These are phyloP conservation scores for Yamadazyma songkhlaensis DNA, from an alignment of 1,139 yeast genomes.

Conservation along the genomic window DNA sequence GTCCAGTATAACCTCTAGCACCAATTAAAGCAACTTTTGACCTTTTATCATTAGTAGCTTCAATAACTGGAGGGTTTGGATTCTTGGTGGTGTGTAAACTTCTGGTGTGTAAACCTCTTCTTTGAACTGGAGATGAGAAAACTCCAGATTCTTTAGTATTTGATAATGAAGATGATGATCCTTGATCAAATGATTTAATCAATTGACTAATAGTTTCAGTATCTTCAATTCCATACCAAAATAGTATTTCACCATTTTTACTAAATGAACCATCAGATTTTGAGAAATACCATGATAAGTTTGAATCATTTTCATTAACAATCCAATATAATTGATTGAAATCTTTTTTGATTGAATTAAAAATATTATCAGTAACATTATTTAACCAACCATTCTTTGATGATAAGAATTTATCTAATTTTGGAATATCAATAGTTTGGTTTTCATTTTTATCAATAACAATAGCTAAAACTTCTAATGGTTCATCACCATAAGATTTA, in stretches of 20 bases:
- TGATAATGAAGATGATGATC: conserved; percentile 30
- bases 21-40: conserved; percentile 90
- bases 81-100: conserved; percentile 38
- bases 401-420: conserved; percentile 81
- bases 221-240: conserved; percentile 90
- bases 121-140: conserved; percentile 36
- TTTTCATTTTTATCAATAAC: conserved; percentile 43
- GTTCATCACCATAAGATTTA: conserved; percentile 92
- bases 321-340: conserved; percentile 78
- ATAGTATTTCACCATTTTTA: conserved; percentile 82
- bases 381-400: conserved; percentile 95
- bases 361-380: conserved; percentile 93
- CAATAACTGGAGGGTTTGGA: conserved; percentile 71
- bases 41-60: conserved; percentile 58
- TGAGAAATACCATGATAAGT: conserved; percentile 87
- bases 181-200: conserved; percentile 59
- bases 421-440: conserved; percentile 46
- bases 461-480: conserved; percentile 89
- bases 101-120: conserved; percentile 36
- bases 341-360: conserved; percentile 77
- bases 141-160: conserved; percentile 42
- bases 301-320: conserved; percentile 86
- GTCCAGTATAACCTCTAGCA: conserved; percentile 98
- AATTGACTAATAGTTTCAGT: conserved; percentile 55
- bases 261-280: conserved; percentile 93